Conservation (phyloP, 2,329 filamentous ascomycete species). For the Nectriaceae sp. region DNA sequence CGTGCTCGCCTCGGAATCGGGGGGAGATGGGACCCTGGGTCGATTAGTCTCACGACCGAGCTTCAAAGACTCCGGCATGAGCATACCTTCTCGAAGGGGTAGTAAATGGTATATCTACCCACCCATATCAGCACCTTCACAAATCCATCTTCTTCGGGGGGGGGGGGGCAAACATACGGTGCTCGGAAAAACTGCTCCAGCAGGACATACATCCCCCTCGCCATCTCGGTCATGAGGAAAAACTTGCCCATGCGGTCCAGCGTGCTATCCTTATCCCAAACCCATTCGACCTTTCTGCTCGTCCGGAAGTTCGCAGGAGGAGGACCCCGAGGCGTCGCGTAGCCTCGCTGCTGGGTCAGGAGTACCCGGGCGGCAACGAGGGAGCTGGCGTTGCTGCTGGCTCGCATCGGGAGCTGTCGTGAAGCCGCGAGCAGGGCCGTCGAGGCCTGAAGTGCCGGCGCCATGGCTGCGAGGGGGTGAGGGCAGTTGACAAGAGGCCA, state of each 20-base stretch:
- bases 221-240: slow-evolving; percentile 95
- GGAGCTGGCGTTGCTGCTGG: slow-evolving; percentile 19
- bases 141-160: background rate
- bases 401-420: slow-evolving; percentile 35
- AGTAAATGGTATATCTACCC: slow-evolving; percentile 93
- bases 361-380: slow-evolving; percentile 22
- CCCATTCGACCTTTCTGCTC: slow-evolving; percentile 73
- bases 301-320: slow-evolving; percentile 82
- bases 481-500: slow-evolving; percentile 31
- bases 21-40: slow-evolving; percentile 88
- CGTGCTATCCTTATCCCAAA: slow-evolving; percentile 74
- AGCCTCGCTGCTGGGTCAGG: slow-evolving; percentile 40
- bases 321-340: slow-evolving; percentile 74
- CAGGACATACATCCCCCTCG: slow-evolving; percentile 96
- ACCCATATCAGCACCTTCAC: slow-evolving; percentile 16
- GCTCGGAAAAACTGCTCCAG: slow-evolving; percentile 98
- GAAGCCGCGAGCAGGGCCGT: slow-evolving; percentile 36
- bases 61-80: background rate
- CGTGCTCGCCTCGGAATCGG: slow-evolving; percentile 97
- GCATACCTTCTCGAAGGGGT: slow-evolving; percentile 90
- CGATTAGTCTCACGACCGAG: slow-evolving; percentile 20
- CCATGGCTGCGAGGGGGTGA: slow-evolving; percentile 27
- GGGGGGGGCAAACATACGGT: slow-evolving; percentile 67
- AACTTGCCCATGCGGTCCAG: slow-evolving; percentile 87
- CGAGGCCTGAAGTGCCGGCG: slow-evolving; percentile 34